Conservation (phyloP, 225 moss, liverwort and hornwort genomes). For the Straminergon stramineum region DNA sequence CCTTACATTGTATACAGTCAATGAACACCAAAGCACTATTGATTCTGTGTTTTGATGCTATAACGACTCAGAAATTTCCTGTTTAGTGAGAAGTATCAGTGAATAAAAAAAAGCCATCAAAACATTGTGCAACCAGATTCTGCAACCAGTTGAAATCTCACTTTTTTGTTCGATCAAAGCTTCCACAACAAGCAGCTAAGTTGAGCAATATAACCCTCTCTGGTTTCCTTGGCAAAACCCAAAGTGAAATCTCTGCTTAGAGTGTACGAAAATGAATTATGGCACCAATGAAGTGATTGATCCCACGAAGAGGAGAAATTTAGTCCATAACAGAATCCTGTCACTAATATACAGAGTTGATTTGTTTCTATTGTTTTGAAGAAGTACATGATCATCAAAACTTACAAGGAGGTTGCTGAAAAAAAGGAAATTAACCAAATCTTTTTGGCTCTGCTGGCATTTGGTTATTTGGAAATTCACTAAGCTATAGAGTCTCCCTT, state of each 20-base stretch:
- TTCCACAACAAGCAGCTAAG: not conserved
- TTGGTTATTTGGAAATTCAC: not conserved
- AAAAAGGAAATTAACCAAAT: not conserved
- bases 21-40: not conserved
- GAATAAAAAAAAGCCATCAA: not conserved
- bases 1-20: not conserved
- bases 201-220: not conserved
- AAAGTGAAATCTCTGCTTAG: not conserved
- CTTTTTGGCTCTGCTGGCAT: not conserved
- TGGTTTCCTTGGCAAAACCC: not conserved
- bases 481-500: not conserved
- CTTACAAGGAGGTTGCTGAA: not conserved
- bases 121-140: not conserved
- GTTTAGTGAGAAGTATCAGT: not conserved
- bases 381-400: not conserved
- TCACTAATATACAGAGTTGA: not conserved
- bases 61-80: not conserved
- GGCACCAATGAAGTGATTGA: not conserved
- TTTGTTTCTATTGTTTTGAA: not conserved
- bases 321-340: not conserved
- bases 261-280: not conserved
- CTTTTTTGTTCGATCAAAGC: not conserved
- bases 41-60: not conserved
- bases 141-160: not conserved
- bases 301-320: not conserved